Percentiles rank a stretch among this genome's conserved stretches.
Conservation (phyloP, 1,284 basidiomycete species). For the Peniophora sp. region DNA sequence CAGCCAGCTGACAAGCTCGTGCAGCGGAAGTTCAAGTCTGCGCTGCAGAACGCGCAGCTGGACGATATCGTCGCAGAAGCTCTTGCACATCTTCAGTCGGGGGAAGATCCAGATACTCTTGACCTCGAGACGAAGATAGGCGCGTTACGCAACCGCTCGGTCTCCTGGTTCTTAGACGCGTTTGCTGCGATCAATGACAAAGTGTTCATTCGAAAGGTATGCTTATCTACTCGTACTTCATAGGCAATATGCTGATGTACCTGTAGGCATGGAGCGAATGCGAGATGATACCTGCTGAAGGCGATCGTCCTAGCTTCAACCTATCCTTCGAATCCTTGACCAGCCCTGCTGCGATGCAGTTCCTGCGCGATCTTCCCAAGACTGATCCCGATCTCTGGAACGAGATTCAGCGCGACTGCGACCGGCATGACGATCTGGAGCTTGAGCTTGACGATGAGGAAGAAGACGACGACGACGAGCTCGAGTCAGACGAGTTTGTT, state of each 20-base stretch:
- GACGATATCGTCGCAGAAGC: constrained; percentile 13
- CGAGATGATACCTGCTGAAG: no score
- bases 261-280: no score
- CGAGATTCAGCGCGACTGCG: neutral
- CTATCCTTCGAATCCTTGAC: constrained; percentile 2
- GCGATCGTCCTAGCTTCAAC: neutral
- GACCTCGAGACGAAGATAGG: constrained; percentile 8
- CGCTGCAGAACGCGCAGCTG: constrained; percentile 9
- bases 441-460: neutral
- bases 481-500: neutral
- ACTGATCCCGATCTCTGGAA: neutral
- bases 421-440: neutral
- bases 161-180: constrained; percentile 13
- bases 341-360: neutral
- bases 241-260: no score
- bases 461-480: neutral
- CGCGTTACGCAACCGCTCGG: constrained; percentile 10
- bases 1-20: constrained; percentile 21
- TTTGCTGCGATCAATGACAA: constrained; percentile 12
- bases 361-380: neutral
- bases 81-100: constrained; percentile 7
- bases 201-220: constrained; percentile 11
- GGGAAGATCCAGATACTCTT: constrained; percentile 6
- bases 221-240: no score
- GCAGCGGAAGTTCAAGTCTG: constrained; percentile 17